Base-by-base conservation (phyloP, 805 yeast species). In the Hanseniaspora clermontiae region DNA sequence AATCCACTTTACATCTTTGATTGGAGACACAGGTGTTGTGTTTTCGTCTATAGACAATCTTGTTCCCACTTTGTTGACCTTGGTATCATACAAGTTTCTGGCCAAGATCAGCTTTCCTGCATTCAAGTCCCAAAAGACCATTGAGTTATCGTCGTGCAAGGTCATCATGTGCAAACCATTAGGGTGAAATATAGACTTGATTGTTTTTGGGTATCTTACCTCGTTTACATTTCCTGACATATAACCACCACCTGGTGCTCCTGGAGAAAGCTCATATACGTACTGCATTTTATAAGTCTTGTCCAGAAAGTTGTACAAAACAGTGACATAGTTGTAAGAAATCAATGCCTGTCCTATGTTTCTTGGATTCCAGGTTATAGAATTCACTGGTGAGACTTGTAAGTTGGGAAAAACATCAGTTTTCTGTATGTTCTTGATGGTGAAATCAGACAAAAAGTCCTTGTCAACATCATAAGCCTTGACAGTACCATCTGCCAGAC, bases 81-180 rank as follows among this genome's bases (percentile, higher is more conserved):
- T 77, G 2, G 80, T 73, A 51, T 86, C 95, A 59, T 77, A 77
- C 5, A 84, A 59, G 1, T 86, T 77, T 61, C 97, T 77, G 0
- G 96, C 93, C 55, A 82, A 82, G 14, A 93, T 72, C 46, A 81
- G 69, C 15, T 79, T 78, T 0, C 95, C 96, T 39, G 82, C 82
- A 36, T 81, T 76, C 0, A 87, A 84, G 68, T 93, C 98, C 97
- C 97, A 93, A 65, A 93, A 93, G 1, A 81, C 95, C 39, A 93
- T 64, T 0, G 95, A 78, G 55, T 91, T 91, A 64, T 90, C 96
- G 24, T 73, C 81, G 67, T 91, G 95, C 2, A 81, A 77, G 0
- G 96, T 83, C 20, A 86, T 76, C 3, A 87, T 70, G 65, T 90
- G 95, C 47, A 89, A 76, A 0, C 97, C 96, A 65, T 88, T 88